Base-by-base conservation (phyloP, 495 filamentous ascomycete genomes). In the Staphylotrichum longicolle region DNA sequence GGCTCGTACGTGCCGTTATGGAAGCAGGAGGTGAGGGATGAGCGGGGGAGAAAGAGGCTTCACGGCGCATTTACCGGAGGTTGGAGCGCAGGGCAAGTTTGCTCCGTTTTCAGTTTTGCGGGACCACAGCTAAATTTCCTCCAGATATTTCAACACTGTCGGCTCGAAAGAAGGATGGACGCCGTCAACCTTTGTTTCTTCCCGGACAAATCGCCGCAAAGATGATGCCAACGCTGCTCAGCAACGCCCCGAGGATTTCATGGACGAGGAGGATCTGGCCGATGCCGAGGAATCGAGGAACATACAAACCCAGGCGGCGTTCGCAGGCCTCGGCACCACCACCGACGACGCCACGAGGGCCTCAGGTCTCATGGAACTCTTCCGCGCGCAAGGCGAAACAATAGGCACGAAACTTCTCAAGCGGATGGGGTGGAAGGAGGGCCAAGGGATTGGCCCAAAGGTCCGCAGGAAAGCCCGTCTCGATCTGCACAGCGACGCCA, bases 161-260 rank as follows among this genome's bases (percentile, higher is more conserved):
- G 95, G 94, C 35, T 96, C 91, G 7, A 98, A 98, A 75, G 93
- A 98, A 82, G 94, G 94, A 76, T 98, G 93, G 93, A 88, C 89
- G 11, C 94, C 94, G 7, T 82, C 91, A 11, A 88, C 89, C 6
- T 98, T 98, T 69, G 87, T 96, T 40, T 97, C 92, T 4, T 96
- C 94, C 42, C 89, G 94, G 0, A 75, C 85, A 44, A 90, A 90
- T 63, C 88, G 90, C 51, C 83, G 84, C 57, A 88, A 90, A 65
- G 86, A 93, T 77, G 81, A 74, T 32, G 59, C 77, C 12, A 78
- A 81, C 7, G 15, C 73, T 1, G 27, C 65, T 10, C 77, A 86
- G 66, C 86, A 90, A 70, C 85, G 86, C 37, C 82, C 86, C 8
- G 93, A 98, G 67, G 94, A 98, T 70, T 98, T 91, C 63, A 98